Conservation (phyloP, 2,329 filamentous ascomycete species). For the Fusarium sp. region DNA sequence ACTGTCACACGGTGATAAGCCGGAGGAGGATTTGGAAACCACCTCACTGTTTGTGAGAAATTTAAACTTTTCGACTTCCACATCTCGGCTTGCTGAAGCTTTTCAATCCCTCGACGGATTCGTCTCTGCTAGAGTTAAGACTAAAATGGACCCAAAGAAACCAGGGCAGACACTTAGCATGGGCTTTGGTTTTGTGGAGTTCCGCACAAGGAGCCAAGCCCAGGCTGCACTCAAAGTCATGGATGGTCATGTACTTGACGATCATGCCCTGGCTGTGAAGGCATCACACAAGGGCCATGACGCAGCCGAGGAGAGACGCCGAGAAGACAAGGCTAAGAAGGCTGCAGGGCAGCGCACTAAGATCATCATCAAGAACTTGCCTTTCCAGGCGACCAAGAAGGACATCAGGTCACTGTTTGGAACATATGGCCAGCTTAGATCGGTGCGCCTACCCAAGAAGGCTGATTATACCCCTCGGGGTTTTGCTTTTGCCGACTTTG, state of each 20-base stretch:
- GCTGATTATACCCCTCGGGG: slow-evolving; percentile 89
- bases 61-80: slow-evolving; percentile 90
- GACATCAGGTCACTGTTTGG: slow-evolving; percentile 87
- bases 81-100: slow-evolving; percentile 75
- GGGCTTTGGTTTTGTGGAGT: slow-evolving; percentile 97
- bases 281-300: slow-evolving; percentile 88
- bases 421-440: slow-evolving; percentile 90
- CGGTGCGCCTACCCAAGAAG: slow-evolving; percentile 94
- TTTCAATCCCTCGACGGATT: slow-evolving; percentile 90
- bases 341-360: slow-evolving; percentile 81
- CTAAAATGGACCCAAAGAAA: slow-evolving; percentile 90
- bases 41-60: slow-evolving; percentile 94
- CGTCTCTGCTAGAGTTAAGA: slow-evolving; percentile 89
- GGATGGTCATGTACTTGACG: slow-evolving; percentile 88
- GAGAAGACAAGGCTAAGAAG: slow-evolving; percentile 86
- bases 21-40: slow-evolving; percentile 67
- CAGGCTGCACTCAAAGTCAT: slow-evolving; percentile 83
- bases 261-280: slow-evolving; percentile 85
- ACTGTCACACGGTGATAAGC: slow-evolving; percentile 64
- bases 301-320: slow-evolving; percentile 85
- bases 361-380: slow-evolving; percentile 97
- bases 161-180: slow-evolving; percentile 90
- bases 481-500: slow-evolving; percentile 97
- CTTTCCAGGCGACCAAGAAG: slow-evolving; percentile 94
- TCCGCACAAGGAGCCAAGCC: slow-evolving; percentile 79